phyloP scores from a whole-genome alignment of 257 asterid species.

The Fraxinus cuspidata region DNA sequence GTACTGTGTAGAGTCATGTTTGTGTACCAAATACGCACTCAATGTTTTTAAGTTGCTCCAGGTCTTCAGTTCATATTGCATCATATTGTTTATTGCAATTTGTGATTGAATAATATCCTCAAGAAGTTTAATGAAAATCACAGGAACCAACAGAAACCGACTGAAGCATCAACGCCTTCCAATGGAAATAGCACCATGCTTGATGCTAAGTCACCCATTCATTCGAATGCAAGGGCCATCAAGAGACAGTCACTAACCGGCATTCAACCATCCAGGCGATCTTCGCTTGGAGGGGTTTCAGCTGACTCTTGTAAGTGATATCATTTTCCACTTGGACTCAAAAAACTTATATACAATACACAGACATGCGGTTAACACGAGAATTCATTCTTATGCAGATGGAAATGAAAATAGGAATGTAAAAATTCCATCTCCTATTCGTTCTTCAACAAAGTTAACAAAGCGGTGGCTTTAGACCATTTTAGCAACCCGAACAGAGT shows the following conservation, averaged over 20 bases:
- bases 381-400: constrained; percentile 33
- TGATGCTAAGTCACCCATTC: constrained; percentile 53
- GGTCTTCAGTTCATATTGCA: background rate
- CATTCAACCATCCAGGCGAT: constrained; percentile 54
- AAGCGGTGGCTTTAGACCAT: constrained; percentile 67
- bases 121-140: constrained; percentile 1
- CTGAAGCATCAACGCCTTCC: constrained; percentile 39
- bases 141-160: constrained; percentile 66
- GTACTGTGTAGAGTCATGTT: background rate
- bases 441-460: constrained; percentile 49
- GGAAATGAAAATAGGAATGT: constrained; percentile 46
- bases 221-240: constrained; percentile 47
- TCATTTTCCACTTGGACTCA: too few relatives aligned
- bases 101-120: background rate
- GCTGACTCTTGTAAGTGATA: constrained; percentile 47
- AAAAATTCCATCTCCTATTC: constrained; percentile 65
- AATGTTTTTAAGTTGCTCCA: background rate
- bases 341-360: background rate
- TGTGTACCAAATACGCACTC: background rate
- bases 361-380: background rate
- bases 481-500: background rate
- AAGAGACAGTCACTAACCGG: constrained; percentile 83
- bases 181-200: constrained; percentile 27
- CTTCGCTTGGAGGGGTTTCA: constrained; percentile 71
- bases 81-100: background rate